These are phyloP conservation scores for Capronia americana DNA, from an alignment of 2,329 filamentous ascomycete genomes.

Conservation along the genomic window DNA sequence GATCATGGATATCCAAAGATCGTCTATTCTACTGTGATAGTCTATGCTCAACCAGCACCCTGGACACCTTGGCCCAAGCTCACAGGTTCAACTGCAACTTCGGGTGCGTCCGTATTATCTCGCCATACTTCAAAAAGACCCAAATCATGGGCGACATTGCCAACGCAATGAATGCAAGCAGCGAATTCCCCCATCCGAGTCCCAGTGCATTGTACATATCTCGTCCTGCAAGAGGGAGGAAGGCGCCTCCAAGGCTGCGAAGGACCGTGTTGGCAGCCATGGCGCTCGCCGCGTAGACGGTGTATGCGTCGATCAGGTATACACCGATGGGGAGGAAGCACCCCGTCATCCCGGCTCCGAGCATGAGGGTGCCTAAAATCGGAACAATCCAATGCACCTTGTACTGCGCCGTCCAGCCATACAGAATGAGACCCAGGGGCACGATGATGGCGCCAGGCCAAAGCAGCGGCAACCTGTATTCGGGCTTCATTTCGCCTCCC, in stretches of 20 bases:
- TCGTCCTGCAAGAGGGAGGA: conserved; percentile 66
- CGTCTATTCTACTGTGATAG: not conserved
- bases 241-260: conserved; percentile 62
- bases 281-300: conserved; percentile 56
- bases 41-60: not conserved
- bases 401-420: conserved; percentile 64
- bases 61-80: not conserved
- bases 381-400: conserved; percentile 65
- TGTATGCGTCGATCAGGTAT: conserved; percentile 45
- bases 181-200: conserved; percentile 59
- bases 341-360: conserved; percentile 62
- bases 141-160: conserved; percentile 53
- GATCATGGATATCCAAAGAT: not conserved
- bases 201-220: conserved; percentile 56
- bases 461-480: conserved; percentile 62
- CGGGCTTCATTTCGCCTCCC: conserved; percentile 52
- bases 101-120: conserved; percentile 45
- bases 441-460: conserved; percentile 61
- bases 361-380: conserved; percentile 63
- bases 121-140: conserved; percentile 47
- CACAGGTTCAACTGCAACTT: conserved; percentile 42
- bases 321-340: conserved; percentile 50
- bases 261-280: conserved; percentile 63
- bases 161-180: conserved; percentile 63
- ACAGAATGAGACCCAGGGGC: conserved; percentile 63